Evolutionary conservation across 2,329 filamentous ascomycete species (phyloP).

Genomic region (Eurotiales sp.): DNA sequence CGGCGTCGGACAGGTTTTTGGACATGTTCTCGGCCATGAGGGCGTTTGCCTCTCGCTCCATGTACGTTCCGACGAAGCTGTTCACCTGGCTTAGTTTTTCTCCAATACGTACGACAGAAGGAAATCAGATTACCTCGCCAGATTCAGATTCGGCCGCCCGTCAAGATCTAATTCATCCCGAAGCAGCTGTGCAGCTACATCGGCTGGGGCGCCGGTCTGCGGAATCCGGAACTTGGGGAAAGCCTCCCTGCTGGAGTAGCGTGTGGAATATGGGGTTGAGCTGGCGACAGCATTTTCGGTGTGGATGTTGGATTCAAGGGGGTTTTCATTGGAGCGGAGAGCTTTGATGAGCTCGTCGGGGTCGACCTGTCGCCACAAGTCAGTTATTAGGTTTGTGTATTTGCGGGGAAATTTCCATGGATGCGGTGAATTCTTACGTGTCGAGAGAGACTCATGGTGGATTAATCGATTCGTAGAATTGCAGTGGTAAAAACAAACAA

Average conservation of each 20-base stretch:
- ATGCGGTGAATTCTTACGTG: background rate
- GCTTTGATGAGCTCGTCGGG: constrained; percentile 25
- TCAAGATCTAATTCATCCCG: constrained; percentile 62
- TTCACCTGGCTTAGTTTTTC: background rate
- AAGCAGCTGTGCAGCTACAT: constrained; percentile 63
- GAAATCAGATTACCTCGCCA: constrained; percentile 48
- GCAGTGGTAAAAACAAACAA: too few relatives aligned
- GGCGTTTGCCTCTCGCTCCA: constrained; percentile 62
- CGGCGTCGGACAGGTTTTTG: constrained; percentile 70
- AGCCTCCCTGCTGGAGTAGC: constrained; percentile 29
- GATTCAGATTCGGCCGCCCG: constrained; percentile 63
- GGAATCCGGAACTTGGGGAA: constrained; percentile 34
- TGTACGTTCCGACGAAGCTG: constrained; percentile 68
- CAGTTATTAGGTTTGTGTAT: background rate
- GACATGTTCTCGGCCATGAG: constrained; percentile 65
- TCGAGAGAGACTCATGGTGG: constrained; percentile 7
- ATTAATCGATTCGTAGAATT: too few relatives aligned
- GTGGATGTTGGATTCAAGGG: constrained; percentile 25
- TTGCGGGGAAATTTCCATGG: too few relatives aligned
- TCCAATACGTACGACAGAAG: background rate
- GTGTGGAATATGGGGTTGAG: constrained; percentile 30
- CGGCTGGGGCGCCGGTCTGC: constrained; percentile 31
- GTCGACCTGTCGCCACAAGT: constrained; percentile 20
- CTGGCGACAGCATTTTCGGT: constrained; percentile 23
- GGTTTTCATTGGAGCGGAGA: constrained; percentile 21